These are phyloP conservation scores for Venturia asperata DNA, from an alignment of 2,329 filamentous ascomycete species.

Conservation along the genomic window DNA sequence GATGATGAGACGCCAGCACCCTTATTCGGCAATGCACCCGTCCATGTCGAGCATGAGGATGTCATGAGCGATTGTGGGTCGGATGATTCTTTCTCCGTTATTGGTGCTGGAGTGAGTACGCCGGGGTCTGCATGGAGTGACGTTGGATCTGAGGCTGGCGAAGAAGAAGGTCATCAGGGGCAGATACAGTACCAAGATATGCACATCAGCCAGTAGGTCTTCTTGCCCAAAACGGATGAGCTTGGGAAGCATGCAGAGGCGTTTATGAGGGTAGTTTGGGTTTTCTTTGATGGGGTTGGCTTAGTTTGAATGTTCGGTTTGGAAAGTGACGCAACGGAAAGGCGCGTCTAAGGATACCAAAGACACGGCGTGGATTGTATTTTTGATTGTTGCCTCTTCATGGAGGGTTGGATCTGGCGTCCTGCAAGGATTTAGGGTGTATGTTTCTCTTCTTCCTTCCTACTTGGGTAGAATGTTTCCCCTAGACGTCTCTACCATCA, in stretches of 20 bases:
- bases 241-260: not conserved
- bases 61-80: conserved; percentile 30
- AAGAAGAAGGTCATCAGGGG: conserved; percentile 25
- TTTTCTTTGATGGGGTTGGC: not conserved
- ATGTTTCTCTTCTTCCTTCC: not conserved
- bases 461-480: not conserved
- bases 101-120: conserved; percentile 29
- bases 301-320: not conserved
- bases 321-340: not conserved
- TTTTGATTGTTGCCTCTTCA: not conserved
- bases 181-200: conserved; percentile 6
- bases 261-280: not conserved
- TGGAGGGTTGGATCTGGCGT: not conserved
- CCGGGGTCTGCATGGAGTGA: conserved; percentile 34
- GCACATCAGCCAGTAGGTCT: not conserved
- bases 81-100: conserved; percentile 24
- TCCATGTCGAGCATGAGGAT: conserved; percentile 27
- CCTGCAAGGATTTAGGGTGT: not conserved
- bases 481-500: too few species aligned
- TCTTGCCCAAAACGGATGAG: not conserved
- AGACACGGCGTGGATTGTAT: not conserved
- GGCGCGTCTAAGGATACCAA: conserved; percentile 5
- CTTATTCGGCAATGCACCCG: conserved; percentile 1
- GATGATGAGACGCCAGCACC: conserved; percentile 14
- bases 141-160: conserved; percentile 35